Conservation (phyloP, 352 stramenopile species). For the Plasmopara viticola region DNA sequence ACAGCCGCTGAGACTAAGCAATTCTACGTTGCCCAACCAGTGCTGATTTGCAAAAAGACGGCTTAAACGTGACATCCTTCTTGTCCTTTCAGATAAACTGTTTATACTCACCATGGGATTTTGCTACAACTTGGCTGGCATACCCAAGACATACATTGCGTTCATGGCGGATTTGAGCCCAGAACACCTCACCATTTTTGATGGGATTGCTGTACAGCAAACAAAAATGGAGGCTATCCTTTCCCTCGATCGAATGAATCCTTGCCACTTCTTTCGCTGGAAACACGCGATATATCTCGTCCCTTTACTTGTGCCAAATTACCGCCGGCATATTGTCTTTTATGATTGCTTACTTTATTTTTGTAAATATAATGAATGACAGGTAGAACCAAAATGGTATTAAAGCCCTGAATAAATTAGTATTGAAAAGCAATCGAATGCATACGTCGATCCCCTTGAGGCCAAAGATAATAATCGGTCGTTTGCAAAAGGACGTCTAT, state of each 20-base stretch:
- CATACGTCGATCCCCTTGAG: too few species aligned
- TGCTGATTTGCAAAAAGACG: background rate
- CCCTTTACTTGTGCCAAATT: background rate
- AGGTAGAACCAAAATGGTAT: too few species aligned
- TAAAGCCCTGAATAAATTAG: too few species aligned
- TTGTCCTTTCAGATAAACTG: constrained; percentile 1
- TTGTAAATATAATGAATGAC: too few species aligned
- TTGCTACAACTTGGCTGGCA: constrained; percentile 7
- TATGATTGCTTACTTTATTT: too few species aligned
- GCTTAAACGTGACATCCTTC: constrained; percentile 3
- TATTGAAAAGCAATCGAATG: too few species aligned
- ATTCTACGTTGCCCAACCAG: background rate
- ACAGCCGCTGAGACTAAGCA: background rate
- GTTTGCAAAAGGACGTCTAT: too few species aligned
- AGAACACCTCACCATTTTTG: background rate
- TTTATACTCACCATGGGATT: constrained; percentile 4
- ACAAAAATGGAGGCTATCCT: background rate
- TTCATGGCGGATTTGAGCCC: background rate
- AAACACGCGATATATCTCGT: background rate
- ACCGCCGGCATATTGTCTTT: background rate
- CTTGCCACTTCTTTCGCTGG: background rate
- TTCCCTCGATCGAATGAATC: background rate
- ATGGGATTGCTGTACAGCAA: constrained; percentile 4
- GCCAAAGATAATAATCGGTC: too few species aligned
- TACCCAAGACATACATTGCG: constrained; percentile 1